Base-by-base conservation (phyloP, 331 rosid species). In the Quercus lobata region DNA sequence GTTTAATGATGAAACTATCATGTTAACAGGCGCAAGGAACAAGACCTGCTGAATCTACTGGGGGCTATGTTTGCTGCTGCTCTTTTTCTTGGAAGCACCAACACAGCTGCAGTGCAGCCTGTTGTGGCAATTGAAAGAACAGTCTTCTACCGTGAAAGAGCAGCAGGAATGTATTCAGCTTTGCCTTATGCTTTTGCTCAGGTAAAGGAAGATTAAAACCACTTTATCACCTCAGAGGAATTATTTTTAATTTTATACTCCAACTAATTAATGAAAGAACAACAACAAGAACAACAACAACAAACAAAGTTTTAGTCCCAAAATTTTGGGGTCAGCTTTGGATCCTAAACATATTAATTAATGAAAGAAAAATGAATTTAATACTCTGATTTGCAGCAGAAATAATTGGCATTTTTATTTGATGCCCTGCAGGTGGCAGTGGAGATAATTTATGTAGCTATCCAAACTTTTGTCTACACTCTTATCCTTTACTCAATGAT, bases 131-230 rank as follows among this genome's bases (percentile, higher is more conserved):
- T 83, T 81, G 94, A 85, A 83, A 87, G 91, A 85, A 87, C 88
- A 5, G 91, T 81, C 56, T 90, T 88, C 82, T 88, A 90, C 84
- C 88, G 91, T 3, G 92, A 90, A 87, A 87, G 81, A 85, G 92
- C 92, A 0, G 90, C 92, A 2, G 92, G 91, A 70, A 83, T 87
- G 92, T 90, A 86, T 83, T 88, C 91, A 29, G 77, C 90, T 37
- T 80, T 90, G 49, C 92, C 95, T 30, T 90, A 87, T 84, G 85
- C 92, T 70, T 54, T 89, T 76, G 87, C 86, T 35, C 95, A 90
- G 89, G 92, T 90, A 85, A 81, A 72, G 46, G 22, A 66, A 63
- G 56, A 35, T 9, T 16, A 78, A 72, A 83, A 52, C 7, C 27
- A 69, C 1, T 32, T 63, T 60, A 73, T 58, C 44, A 75, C 52